Conservation (phyloP, 139 green algal species). For the Desmodesmus armatus region DNA sequence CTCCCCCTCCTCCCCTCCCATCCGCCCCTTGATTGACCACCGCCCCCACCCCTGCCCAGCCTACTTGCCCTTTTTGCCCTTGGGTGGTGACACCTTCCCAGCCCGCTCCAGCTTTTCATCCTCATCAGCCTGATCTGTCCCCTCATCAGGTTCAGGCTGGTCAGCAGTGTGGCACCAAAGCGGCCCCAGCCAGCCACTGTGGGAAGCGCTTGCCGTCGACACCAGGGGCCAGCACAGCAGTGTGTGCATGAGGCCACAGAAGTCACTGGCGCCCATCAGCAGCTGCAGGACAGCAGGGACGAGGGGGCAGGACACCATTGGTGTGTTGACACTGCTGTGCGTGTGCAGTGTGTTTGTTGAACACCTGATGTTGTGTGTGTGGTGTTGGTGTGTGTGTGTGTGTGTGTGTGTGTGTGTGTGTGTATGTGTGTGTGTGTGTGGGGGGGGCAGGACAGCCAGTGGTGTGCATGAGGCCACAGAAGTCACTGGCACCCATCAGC, state of each 20-base stretch:
- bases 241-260: slow-evolving; percentile 69
- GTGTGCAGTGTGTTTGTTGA: not conserved
- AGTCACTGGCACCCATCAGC: slow-evolving; percentile 73
- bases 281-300: slow-evolving; percentile 58
- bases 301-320: not conserved
- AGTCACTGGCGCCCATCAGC: slow-evolving; percentile 73
- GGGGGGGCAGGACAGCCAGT: too few species aligned
- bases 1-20: too few species aligned
- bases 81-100: not conserved
- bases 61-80: slow-evolving; percentile 10
- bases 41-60: not conserved
- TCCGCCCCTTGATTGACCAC: too few species aligned
- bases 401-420: too few species aligned
- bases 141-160: slow-evolving; percentile 59
- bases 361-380: too few species aligned
- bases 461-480: slow-evolving; percentile 70
- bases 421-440: too few species aligned
- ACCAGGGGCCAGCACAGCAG: slow-evolving; percentile 55
- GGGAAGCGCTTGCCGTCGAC: slow-evolving; percentile 58
- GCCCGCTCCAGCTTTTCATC: slow-evolving; percentile 18
- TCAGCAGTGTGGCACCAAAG: slow-evolving; percentile 58
- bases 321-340: not conserved
- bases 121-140: not conserved
- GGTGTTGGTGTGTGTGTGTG: too few species aligned
- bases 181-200: slow-evolving; percentile 67